Evolutionary conservation across 2,329 filamentous ascomycete species (phyloP), one percentile per base, ranked within the genome.

Genomic region (Nigrograna mackinnonii): DNA sequence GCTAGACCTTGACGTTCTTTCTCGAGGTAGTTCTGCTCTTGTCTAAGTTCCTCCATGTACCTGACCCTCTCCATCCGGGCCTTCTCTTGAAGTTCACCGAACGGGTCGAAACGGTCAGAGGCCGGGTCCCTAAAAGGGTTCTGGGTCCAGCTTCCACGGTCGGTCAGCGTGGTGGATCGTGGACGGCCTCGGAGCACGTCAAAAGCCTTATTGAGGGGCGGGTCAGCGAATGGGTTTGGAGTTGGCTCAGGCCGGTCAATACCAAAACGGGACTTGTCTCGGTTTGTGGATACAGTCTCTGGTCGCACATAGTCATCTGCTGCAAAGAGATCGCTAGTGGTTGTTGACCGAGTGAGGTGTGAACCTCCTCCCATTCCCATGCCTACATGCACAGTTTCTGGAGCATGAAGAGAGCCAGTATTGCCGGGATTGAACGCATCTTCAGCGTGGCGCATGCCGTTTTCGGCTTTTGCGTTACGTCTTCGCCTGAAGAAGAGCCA

Each of bases 71-170:
- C 62, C 22, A 39, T 30, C 2, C 61, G 43, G 6, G 65, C 65
- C 39, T 61, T 63, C 20, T 58, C 60, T 28, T 66, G 57, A 39
- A 68, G 34, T 44, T 67, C 62, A 7, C 65, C 65, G 49, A 68
- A 68, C 0, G 65, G 65, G 51, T 68, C 65, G 22, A 68, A 68
- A 1, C 65, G 55, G 17, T 67, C 60, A 26, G 58, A 63, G 11
- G 53, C 53, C 1, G 65, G 65, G 31, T 68, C 52, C 14, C 55
- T 55, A 50, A 68, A 68, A 1, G 65, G 65, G 33, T 68, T 68
- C 42, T 58, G 44, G 12, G 58, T 37, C 65, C 65, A 68, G 17
- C 54, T 59, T 1, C 61, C 63, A 0, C 62, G 54, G 41, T 68
- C 62, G 0, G 65, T 68, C 3, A 68, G 44, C 4, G 65, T 68